Percentiles rank a stretch among this genome's conserved stretches.
These are phyloP conservation scores for Asterophora lycoperdoides DNA, from an alignment of 768 basidiomycete species.

Conservation along the genomic window DNA sequence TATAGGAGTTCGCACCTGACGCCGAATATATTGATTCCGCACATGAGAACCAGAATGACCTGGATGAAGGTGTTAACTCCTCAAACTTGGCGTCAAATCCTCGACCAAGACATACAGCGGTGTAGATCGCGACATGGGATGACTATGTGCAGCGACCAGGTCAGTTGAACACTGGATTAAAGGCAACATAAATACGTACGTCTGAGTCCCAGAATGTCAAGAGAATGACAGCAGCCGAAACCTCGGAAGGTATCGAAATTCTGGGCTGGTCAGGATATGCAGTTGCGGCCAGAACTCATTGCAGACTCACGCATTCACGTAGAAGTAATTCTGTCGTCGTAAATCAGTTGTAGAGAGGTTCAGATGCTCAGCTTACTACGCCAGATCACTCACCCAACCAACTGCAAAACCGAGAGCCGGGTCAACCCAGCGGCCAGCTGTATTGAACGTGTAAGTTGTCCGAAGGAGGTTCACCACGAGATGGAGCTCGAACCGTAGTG, in stretches of 20 bases:
- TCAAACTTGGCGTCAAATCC: background rate
- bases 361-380: background rate
- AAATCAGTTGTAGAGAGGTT: background rate
- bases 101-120: slow-evolving; percentile 30
- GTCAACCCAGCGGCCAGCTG: slow-evolving; percentile 55
- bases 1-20: slow-evolving; percentile 41
- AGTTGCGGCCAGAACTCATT: background rate
- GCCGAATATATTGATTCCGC: slow-evolving; percentile 64
- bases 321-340: slow-evolving; percentile 37
- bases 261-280: slow-evolving; percentile 20
- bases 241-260: slow-evolving; percentile 69
- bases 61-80: background rate
- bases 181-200: slow-evolving; percentile 24
- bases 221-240: slow-evolving; percentile 67
- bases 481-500: slow-evolving; percentile 47
- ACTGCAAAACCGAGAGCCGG: slow-evolving; percentile 56
- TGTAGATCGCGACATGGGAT: slow-evolving; percentile 52
- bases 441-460: background rate
- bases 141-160: slow-evolving; percentile 26
- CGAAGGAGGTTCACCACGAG: background rate
- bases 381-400: slow-evolving; percentile 40
- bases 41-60: slow-evolving; percentile 53
- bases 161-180: too few relatives aligned
- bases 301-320: slow-evolving; percentile 34
- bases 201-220: slow-evolving; percentile 70